phyloP scores from a whole-genome alignment of 768 basidiomycete genomes.

The Asterophora lycoperdoides region DNA sequence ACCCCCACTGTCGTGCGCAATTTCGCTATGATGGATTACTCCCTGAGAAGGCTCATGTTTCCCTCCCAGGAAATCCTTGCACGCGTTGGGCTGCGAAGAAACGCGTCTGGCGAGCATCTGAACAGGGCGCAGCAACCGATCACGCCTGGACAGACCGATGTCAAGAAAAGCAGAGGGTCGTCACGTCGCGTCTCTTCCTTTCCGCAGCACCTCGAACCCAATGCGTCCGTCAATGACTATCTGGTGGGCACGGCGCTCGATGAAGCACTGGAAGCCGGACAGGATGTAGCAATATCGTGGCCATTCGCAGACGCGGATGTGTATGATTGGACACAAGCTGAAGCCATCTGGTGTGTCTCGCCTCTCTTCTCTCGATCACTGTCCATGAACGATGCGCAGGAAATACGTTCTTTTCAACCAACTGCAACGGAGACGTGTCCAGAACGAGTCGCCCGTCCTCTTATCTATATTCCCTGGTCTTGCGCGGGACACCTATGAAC shows the following conservation, averaged over 20 bases:
- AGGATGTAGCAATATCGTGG: conserved; percentile 75
- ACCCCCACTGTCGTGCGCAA: conserved; percentile 71
- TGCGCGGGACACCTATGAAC: conserved; percentile 64
- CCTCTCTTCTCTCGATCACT: not conserved
- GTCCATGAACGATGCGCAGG: conserved; percentile 39
- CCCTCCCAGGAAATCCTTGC: conserved; percentile 65
- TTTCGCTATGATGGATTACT: not conserved
- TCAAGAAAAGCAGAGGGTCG: conserved; percentile 29
- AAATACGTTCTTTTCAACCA: conserved; percentile 77
- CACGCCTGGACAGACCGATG: conserved; percentile 15
- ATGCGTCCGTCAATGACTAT: conserved; percentile 67
- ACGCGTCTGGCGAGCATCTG: conserved; percentile 29
- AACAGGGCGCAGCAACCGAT: conserved; percentile 24
- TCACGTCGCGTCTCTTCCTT: conserved; percentile 45
- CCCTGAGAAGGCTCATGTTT: conserved; percentile 4
- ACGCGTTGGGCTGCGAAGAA: conserved; percentile 70
- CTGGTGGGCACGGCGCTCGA: conserved; percentile 79
- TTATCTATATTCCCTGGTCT: conserved; percentile 66
- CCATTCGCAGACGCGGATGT: conserved; percentile 75
- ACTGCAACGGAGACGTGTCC: conserved; percentile 72
- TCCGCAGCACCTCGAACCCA: conserved; percentile 38
- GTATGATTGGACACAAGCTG: conserved; percentile 78
- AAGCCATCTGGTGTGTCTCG: conserved; percentile 75
- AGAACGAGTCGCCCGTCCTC: conserved; percentile 85
- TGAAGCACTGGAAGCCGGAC: conserved; percentile 69